These are phyloP conservation scores for Vanrija pseudolonga DNA, from an alignment of 1,284 basidiomycete species.

Conservation along the genomic window DNA sequence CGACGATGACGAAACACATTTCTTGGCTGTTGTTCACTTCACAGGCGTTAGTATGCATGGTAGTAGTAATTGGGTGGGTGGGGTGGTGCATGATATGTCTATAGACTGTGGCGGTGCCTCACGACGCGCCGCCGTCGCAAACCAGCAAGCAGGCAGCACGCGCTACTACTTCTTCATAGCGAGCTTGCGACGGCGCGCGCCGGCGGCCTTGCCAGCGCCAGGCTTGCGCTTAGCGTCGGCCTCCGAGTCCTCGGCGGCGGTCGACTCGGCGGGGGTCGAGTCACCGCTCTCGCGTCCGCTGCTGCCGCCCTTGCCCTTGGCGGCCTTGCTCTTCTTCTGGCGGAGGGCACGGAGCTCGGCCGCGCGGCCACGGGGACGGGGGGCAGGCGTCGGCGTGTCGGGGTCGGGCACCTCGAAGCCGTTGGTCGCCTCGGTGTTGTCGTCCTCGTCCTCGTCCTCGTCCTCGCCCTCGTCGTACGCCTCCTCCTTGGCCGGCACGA, in stretches of 20 bases:
- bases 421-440: slow-evolving; percentile 22
- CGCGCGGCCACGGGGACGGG: slow-evolving; percentile 6
- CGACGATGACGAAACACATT: not conserved
- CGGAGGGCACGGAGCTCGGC: slow-evolving; percentile 19
- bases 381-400: slow-evolving; percentile 1
- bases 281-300: not conserved
- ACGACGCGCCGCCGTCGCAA: too few species aligned
- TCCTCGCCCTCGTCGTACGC: slow-evolving; percentile 22
- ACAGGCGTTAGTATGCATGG: too few species aligned
- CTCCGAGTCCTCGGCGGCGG: slow-evolving; percentile 1
- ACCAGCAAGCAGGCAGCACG: too few species aligned
- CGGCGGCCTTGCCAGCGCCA: slow-evolving; percentile 39
- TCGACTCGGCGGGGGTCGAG: not conserved
- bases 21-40: not conserved
- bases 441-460: slow-evolving; percentile 26
- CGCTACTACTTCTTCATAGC: slow-evolving; percentile 32
- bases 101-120: too few species aligned
- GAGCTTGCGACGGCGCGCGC: slow-evolving; percentile 42
- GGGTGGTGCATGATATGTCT: too few species aligned
- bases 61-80: too few species aligned
- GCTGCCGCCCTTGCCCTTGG: not conserved
- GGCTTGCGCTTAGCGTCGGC: slow-evolving; percentile 20
- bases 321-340: slow-evolving; percentile 1
- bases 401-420: not conserved
- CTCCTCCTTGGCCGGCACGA: not conserved